Percentiles rank a stretch among this genome's conserved stretches.
Conservation (phyloP, 805 yeast genomes). For the Sugiyamaella smithiae region DNA sequence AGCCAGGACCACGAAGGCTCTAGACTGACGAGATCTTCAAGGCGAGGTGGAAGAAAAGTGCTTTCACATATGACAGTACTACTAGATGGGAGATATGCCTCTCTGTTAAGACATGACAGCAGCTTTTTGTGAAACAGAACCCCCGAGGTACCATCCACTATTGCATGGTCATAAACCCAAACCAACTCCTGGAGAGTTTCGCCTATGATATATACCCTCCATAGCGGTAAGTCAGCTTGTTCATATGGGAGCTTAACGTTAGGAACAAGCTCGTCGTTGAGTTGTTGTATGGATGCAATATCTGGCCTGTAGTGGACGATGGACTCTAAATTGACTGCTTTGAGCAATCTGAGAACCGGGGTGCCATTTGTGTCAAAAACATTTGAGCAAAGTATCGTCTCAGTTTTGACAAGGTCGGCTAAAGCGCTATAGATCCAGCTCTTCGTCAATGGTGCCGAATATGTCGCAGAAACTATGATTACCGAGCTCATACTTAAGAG, state of each 20-base stretch:
- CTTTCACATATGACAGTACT: not conserved
- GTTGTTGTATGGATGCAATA: not conserved
- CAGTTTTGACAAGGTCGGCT: not conserved
- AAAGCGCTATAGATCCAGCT: not conserved
- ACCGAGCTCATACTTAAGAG: not conserved
- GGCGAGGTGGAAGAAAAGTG: not conserved
- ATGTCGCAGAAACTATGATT: not conserved
- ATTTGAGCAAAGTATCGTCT: not conserved
- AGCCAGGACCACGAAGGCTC: not conserved
- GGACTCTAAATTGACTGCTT: too few relatives aligned
- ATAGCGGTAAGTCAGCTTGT: not conserved
- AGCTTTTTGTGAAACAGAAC: not conserved
- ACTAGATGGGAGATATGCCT: not conserved
- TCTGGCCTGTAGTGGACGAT: not conserved
- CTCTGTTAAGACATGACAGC: not conserved
- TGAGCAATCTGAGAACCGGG: not conserved
- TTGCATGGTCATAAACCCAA: slow-evolving; percentile 9
- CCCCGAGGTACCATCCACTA: slow-evolving; percentile 9
- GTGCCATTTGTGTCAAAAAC: not conserved
- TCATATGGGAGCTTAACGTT: not conserved
- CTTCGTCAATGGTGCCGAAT: not conserved
- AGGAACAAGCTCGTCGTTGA: not conserved
- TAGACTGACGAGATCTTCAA: not conserved
- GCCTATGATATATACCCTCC: not conserved
- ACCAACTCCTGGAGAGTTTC: not conserved